A percentile compares a stretch with the other conserved stretches of the same genome.
Evolutionary conservation across 1,139 yeast species (phyloP).

Genomic region (Saccharomyces hybrid): DNA sequence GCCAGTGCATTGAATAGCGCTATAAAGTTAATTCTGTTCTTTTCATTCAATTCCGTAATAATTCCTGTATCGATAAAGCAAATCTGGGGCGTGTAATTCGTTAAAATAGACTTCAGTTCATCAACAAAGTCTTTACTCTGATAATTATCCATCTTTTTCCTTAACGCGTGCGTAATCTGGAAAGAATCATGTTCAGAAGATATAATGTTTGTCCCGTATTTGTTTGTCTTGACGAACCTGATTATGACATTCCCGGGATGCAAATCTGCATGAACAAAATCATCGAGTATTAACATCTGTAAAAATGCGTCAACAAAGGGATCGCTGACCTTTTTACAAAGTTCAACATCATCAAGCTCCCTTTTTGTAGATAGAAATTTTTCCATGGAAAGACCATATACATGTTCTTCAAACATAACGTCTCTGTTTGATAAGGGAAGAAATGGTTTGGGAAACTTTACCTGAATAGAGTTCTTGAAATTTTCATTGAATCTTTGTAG

Average conservation of each 20-base stretch:
- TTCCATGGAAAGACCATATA: constrained; percentile 78
- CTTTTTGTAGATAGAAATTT: constrained; percentile 44
- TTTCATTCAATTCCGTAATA: constrained; percentile 76
- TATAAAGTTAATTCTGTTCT: constrained; percentile 74
- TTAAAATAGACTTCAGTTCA: constrained; percentile 43
- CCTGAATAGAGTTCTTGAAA: constrained; percentile 44
- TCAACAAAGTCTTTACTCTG: constrained; percentile 42
- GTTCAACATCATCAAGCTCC: constrained; percentile 27
- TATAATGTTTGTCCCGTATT: constrained; percentile 31
- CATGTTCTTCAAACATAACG: constrained; percentile 78
- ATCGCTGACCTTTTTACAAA: constrained; percentile 74
- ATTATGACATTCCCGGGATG: constrained; percentile 95
- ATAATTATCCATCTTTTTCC: constrained; percentile 28
- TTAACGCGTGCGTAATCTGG: constrained; percentile 41
- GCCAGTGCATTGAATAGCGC: constrained; percentile 85
- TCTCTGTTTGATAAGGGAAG: constrained; percentile 56
- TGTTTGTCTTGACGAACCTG: constrained; percentile 49
- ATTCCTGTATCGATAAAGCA: constrained; percentile 91
- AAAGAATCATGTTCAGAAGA: constrained; percentile 37
- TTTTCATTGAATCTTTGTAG: constrained; percentile 49
- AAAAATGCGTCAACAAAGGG: constrained; percentile 85
- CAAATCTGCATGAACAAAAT: constrained; percentile 90
- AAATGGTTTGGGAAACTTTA: constrained; percentile 78
- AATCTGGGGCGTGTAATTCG: constrained; percentile 69
- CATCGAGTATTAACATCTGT: constrained; percentile 85